Evolutionary conservation across 2,329 filamentous ascomycete species (phyloP), one percentile per base, ranked within the genome.

Genomic region (Fusarium citri): DNA sequence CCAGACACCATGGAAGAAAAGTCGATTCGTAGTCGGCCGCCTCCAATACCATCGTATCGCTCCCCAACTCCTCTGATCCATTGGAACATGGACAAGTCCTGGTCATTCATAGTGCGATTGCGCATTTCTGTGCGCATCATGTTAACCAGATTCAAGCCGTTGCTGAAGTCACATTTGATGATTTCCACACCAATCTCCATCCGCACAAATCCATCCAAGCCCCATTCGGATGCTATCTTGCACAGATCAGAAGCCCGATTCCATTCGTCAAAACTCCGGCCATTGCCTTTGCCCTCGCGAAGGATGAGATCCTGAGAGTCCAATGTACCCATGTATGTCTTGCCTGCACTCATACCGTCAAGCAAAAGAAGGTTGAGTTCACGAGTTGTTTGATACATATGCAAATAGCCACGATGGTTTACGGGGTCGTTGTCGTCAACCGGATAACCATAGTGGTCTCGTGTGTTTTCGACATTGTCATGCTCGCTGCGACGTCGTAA

Each of bases 161-260:
- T 68, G 12, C 71, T 68, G 47, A 93, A 93, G 55, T 89, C 81
- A 76, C 91, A 93, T 22, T 91, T 81, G 51, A 93, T 90, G 55
- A 92, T 83, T 77, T 93, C 91, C 69, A 92, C 92, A 0, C 91
- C 91, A 20, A 85, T 84, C 74, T 93, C 91, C 84, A 90, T 90
- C 14, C 91, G 85, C 4, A 93, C 78, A 23, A 92, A 81, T 0
- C 89, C 89, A 71, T 92, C 87, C n/a, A 92, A 82, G 12, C 86
- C 86, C 89, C 76, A 87, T 56, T 72, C 77, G 62, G 46, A 77
- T 12, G 86, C 83, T 12, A 91, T 71, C 0, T 83, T 77, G 76
- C 91, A 93, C 3, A 92, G 78, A 2, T 82, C 81, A 2, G 71
- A 50, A 0, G 89, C 90, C 9, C 90, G 86, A 4, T 78, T 76